phyloP scores from a whole-genome alignment of 2,329 filamentous ascomycete species.

The Chaetothyriales sp. region DNA sequence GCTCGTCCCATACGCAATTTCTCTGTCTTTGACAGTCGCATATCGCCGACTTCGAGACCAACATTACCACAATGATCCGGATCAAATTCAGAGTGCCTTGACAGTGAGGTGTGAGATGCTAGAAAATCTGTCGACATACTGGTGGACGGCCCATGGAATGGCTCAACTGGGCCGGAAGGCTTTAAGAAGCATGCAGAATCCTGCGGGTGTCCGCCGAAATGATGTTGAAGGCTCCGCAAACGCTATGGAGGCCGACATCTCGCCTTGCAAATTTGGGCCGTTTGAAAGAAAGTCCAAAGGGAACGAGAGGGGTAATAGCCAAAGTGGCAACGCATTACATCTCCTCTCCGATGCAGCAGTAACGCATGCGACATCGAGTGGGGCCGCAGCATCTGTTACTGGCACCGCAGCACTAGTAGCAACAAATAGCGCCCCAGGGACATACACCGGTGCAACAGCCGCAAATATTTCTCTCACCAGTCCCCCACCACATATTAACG shows the following conservation, averaged over 20 bases:
- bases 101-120: constrained; percentile 25
- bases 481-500: too few species aligned
- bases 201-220: constrained; percentile 20
- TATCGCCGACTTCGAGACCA: constrained; percentile 43
- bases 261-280: constrained; percentile 17
- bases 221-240: constrained; percentile 33
- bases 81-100: constrained; percentile 25
- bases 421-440: background rate
- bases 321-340: constrained; percentile 10
- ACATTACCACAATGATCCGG: constrained; percentile 30
- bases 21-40: constrained; percentile 42
- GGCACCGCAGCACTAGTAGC: background rate
- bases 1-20: constrained; percentile 42
- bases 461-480: background rate
- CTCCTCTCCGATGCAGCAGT: constrained; percentile 18
- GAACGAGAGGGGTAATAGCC: background rate
- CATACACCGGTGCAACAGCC: background rate
- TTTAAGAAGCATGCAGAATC: constrained; percentile 19
- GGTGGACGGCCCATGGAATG: constrained; percentile 31
- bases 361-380: background rate
- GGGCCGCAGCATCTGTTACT: background rate
- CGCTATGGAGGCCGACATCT: constrained; percentile 28
- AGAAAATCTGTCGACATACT: constrained; percentile 23
- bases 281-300: constrained; percentile 8
- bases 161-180: constrained; percentile 28